A percentile compares a stretch with the other conserved stretches of the same genome.
These are phyloP conservation scores for Candida patagonica DNA, from an alignment of 805 yeast species.

Conservation along the genomic window DNA sequence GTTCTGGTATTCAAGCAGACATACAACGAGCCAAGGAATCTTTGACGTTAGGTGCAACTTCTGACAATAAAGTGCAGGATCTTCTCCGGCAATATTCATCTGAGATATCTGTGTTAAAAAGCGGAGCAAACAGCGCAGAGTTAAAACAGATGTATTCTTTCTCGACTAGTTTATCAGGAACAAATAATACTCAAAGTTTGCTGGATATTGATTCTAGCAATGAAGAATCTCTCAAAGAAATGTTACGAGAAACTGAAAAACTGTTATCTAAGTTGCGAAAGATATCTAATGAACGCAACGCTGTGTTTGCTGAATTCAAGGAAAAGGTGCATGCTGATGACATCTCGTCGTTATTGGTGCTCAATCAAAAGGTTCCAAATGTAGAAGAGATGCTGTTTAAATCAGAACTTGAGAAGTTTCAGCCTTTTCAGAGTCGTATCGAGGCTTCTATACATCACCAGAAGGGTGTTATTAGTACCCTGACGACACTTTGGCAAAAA, in stretches of 20 bases:
- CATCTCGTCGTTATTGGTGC: constrained; percentile 63
- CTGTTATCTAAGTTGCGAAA: constrained; percentile 50
- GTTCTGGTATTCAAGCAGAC: constrained; percentile 21
- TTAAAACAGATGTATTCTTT: constrained; percentile 28
- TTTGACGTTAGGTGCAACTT: constrained; percentile 30
- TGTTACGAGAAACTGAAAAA: constrained; percentile 46
- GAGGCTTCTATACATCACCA: constrained; percentile 64
- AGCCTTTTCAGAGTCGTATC: constrained; percentile 55
- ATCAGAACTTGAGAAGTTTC: constrained; percentile 68
- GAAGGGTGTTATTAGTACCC: constrained; percentile 38
- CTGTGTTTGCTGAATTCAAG: constrained; percentile 57
- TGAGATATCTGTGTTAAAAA: constrained; percentile 37
- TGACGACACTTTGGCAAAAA: constrained; percentile 38
- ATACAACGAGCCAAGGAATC: constrained; percentile 26
- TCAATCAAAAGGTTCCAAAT: constrained; percentile 50
- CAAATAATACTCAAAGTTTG: constrained; percentile 33
- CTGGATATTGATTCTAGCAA: constrained; percentile 58
- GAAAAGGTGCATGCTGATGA: constrained; percentile 70
- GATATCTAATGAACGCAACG: constrained; percentile 53
- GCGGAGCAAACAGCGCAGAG: constrained; percentile 36
- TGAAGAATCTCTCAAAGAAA: constrained; percentile 26
- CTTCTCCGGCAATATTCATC: constrained; percentile 35
- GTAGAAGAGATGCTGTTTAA: constrained; percentile 52
- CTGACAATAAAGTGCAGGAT: constrained; percentile 49
- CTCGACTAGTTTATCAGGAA: not conserved